Evolutionary conservation across 176 grass and related monocot genomes (phyloP).

Genomic region (Rhynchospora breviuscula): DNA sequence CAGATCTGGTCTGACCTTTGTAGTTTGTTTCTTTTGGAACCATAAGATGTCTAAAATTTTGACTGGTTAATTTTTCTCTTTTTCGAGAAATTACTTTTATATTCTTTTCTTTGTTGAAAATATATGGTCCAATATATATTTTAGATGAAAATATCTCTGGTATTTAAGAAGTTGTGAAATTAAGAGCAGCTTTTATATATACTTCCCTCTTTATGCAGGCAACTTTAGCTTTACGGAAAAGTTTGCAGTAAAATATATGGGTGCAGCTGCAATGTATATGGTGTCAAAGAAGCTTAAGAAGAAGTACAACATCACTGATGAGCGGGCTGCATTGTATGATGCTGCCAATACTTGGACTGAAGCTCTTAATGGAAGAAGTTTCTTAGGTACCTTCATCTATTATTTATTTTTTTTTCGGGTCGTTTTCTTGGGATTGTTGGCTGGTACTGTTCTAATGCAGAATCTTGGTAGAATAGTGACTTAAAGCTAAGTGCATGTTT

Average conservation of each 20-base stretch:
- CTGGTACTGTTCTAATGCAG: not conserved
- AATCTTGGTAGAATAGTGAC: not conserved
- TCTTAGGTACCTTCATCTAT: slow-evolving; percentile 50
- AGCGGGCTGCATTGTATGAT: slow-evolving; percentile 72
- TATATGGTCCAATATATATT: not conserved
- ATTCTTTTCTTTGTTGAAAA: not conserved
- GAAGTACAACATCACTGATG: slow-evolving; percentile 85
- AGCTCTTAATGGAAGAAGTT: slow-evolving; percentile 76
- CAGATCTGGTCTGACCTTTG: slow-evolving; percentile 6
- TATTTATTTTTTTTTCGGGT: not conserved
- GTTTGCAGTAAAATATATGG: slow-evolving; percentile 83
- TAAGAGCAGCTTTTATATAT: not conserved
- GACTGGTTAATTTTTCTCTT: not conserved
- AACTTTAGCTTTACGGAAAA: slow-evolving; percentile 77
- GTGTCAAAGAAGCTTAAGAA: slow-evolving; percentile 92
- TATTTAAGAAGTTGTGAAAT: not conserved
- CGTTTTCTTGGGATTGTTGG: not conserved
- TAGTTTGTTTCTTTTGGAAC: not conserved
- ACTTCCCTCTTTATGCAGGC: slow-evolving; percentile 38
- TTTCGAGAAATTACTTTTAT: not conserved
- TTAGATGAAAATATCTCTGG: not conserved
- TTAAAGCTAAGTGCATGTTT: not conserved
- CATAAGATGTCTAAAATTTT: not conserved
- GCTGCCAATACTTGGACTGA: slow-evolving; percentile 71
- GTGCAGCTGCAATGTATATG: slow-evolving; percentile 88